Base-by-base conservation (phyloP, 345 rosid species). In the Salix suchowensis region DNA sequence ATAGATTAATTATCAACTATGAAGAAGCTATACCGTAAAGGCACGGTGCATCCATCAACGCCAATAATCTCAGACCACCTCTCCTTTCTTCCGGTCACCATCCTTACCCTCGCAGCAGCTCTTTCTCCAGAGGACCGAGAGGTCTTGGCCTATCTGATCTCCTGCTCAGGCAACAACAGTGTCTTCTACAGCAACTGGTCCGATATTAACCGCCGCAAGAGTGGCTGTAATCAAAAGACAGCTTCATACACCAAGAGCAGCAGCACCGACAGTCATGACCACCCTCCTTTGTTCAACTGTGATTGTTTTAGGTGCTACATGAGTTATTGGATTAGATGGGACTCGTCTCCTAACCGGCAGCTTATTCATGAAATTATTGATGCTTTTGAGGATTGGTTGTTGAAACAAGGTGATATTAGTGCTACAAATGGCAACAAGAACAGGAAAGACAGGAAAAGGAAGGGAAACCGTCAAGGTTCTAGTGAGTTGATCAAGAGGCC, bases 311-410 rank as follows among this genome's bases (percentile, higher is more conserved):
- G 86, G 77, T 93, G 98, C 72, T 93, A 93, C 73, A 90, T 83
- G 81, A 88, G 92, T 74, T 93, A 86, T 81, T 93, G 98, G 97
- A 87, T 84, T 75, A 79, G 91, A 74, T 93, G 98, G 98, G 98
- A 91, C 77, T 72, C 86, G 18, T 93, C 98, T 2, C 92, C 95
- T 7, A 90, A 87, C 68, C 86, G 95, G n/a, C 88, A 93, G 72
- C 88, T 90, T 21, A 93, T 93, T 52, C 97, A 94, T 12, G 90
- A 91, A 75, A 88, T 91, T 77, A 88, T 91, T 76, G 98, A 94
- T 73, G 91, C 90, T 64, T 88, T 75, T 15, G 98, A 93, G 80
- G 94, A 89, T 11, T 84, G 76, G 21, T 78, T 87, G 72, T 55
- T 68, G 74, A 16, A 15, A 60, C 65, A 72, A 36, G 36, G 34